These are phyloP conservation scores for Ocimum tenuiflorum DNA, from an alignment of 257 asterid genomes.

Conservation along the genomic window DNA sequence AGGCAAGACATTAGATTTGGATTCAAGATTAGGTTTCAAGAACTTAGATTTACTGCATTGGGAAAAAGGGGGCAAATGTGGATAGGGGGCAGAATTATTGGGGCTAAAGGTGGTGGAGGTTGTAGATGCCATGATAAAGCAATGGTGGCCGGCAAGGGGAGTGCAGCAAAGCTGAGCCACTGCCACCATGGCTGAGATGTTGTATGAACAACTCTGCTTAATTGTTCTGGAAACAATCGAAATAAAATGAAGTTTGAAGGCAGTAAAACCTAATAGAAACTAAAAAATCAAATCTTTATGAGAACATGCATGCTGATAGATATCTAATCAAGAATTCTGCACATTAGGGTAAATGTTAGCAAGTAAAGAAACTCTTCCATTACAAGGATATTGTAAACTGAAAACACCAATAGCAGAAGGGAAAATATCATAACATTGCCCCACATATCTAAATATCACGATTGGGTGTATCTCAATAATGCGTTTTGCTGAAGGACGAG, in stretches of 20 bases:
- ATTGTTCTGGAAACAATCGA: not conserved
- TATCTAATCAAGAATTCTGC: too few relatives aligned
- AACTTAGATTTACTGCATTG: slow-evolving; percentile 8
- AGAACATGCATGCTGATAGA: not conserved
- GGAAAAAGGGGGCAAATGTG: slow-evolving; percentile 12
- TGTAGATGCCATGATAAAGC: too few relatives aligned
- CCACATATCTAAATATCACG: not conserved
- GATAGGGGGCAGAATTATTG: slow-evolving; percentile 1
- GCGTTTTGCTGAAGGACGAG: not conserved
- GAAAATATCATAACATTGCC: not conserved
- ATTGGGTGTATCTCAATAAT: not conserved
- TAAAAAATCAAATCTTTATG: not conserved
- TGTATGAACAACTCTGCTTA: not conserved
- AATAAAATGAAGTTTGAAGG: not conserved
- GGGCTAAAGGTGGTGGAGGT: too few relatives aligned
- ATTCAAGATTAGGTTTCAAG: not conserved
- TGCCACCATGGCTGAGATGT: slow-evolving; percentile 14
- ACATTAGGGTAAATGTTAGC: not conserved
- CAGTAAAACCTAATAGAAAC: too few relatives aligned
- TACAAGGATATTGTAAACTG: not conserved
- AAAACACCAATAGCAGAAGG: not conserved
- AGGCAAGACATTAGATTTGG: slow-evolving; percentile 5
- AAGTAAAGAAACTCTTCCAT: not conserved
- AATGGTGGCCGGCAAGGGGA: slow-evolving; percentile 30
- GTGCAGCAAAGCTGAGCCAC: slow-evolving; percentile 34